phyloP scores from a whole-genome alignment of 1,139 yeast genomes.

The Suhomyces anneliseae region DNA sequence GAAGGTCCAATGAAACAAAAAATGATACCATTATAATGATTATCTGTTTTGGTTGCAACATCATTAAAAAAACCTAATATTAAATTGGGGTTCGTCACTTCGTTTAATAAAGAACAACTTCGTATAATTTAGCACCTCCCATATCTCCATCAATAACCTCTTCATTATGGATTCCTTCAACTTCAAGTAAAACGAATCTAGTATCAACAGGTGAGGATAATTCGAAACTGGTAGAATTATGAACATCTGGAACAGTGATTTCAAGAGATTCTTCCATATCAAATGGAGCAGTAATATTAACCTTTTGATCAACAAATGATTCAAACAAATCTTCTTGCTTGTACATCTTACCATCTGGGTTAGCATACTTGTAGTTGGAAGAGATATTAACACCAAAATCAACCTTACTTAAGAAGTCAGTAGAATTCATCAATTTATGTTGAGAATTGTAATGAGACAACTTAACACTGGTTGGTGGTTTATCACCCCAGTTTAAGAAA shows the following conservation, averaged over 20 bases:
- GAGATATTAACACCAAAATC: constrained; percentile 45
- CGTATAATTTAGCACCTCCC: constrained; percentile 60
- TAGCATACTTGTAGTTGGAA: constrained; percentile 18
- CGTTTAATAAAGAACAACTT: constrained; percentile 39
- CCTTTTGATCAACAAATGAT: constrained; percentile 30
- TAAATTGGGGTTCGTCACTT: background rate
- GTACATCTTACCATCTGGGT: constrained; percentile 23
- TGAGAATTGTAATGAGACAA: constrained; percentile 31
- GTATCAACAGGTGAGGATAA: constrained; percentile 28
- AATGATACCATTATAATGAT: too few species aligned
- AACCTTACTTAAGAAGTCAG: constrained; percentile 38
- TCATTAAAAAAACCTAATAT: too few species aligned
- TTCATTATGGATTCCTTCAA: constrained; percentile 46
- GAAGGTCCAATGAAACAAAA: too few species aligned
- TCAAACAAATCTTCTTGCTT: constrained; percentile 36
- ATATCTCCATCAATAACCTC: constrained; percentile 32
- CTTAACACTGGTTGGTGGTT: constrained; percentile 40
- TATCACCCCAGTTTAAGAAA: constrained; percentile 49
- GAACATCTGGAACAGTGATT: constrained; percentile 43
- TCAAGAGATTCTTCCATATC: constrained; percentile 27
- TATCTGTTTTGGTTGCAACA: too few species aligned
- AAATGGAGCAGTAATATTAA: constrained; percentile 49
- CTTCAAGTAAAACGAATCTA: constrained; percentile 50
- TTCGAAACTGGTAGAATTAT: constrained; percentile 47
- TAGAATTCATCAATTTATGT: constrained; percentile 14